Conservation (phyloP, 768 basidiomycete species). For the Amanita brunnescens region DNA sequence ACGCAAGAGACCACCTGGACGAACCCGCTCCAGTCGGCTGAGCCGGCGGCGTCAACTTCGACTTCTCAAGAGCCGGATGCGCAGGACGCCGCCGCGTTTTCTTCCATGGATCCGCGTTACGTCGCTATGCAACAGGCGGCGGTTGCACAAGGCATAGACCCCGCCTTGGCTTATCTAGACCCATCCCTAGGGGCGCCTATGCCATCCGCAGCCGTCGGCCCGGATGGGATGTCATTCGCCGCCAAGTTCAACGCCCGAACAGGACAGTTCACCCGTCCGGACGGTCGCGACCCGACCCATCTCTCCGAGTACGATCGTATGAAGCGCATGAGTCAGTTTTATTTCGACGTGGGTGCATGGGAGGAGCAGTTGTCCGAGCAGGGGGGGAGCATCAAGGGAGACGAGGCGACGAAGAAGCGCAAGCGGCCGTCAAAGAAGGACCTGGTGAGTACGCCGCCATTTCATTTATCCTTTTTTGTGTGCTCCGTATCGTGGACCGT, state of each 20-base stretch:
- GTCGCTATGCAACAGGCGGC: constrained; percentile 61
- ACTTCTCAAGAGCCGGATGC: constrained; percentile 17
- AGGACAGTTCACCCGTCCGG: constrained; percentile 58
- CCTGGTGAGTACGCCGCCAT: constrained; percentile 43
- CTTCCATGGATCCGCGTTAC: constrained; percentile 25
- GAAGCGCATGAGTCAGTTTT: constrained; percentile 81
- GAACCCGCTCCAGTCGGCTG: constrained; percentile 52
- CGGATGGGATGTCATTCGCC: constrained; percentile 35
- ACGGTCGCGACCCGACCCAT: constrained; percentile 66
- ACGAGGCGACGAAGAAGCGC: constrained; percentile 50
- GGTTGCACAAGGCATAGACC: constrained; percentile 74
- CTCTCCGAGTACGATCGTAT: constrained; percentile 75
- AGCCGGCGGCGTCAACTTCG: constrained; percentile 17
- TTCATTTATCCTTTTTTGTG: constrained; percentile 2
- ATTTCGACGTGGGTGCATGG: constrained; percentile 81
- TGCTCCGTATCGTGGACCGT: constrained; percentile 1
- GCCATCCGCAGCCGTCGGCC: constrained; percentile 17
- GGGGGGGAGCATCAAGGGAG: constrained; percentile 26
- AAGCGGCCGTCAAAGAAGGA: constrained; percentile 80
- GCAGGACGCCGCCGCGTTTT: constrained; percentile 14
- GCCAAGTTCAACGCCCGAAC: constrained; percentile 82
- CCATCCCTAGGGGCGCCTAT: constrained; percentile 48
- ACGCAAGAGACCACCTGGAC: constrained; percentile 81
- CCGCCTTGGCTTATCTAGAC: constrained; percentile 71
- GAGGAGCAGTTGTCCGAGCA: constrained; percentile 55